Conservation (phyloP, 2,329 filamentous ascomycete genomes). For the Ambrosiella beaveri region DNA sequence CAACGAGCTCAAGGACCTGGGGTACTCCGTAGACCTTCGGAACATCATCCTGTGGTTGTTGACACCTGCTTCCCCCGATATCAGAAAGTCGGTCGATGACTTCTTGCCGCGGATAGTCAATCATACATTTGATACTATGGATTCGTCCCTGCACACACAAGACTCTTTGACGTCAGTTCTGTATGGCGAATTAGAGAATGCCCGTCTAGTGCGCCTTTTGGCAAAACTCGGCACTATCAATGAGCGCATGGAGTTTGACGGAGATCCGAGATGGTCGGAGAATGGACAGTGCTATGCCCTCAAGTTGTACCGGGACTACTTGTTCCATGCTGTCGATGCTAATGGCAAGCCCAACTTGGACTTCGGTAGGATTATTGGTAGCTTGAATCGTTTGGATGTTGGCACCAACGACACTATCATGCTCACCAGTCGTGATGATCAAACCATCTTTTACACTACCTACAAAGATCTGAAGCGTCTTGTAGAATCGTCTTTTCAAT, state of each 20-base stretch:
- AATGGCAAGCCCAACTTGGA: conserved; percentile 71
- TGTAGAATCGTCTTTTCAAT: conserved; percentile 37
- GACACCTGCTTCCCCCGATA: conserved; percentile 37
- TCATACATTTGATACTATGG: conserved; percentile 58
- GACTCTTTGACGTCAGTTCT: conserved; percentile 60
- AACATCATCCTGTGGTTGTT: conserved; percentile 73
- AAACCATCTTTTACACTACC: conserved; percentile 72
- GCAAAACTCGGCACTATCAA: conserved; percentile 75
- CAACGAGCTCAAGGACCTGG: conserved; percentile 58
- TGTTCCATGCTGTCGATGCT: conserved; percentile 87
- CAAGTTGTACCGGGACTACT: conserved; percentile 90
- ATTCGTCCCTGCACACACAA: conserved; percentile 60
- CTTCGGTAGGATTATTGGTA: conserved; percentile 70
- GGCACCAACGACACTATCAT: conserved; percentile 74
- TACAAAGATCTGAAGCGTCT: conserved; percentile 75
- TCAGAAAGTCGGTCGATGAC: conserved; percentile 56
- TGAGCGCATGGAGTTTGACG: conserved; percentile 72
- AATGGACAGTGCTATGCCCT: conserved; percentile 83
- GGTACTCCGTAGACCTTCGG: conserved; percentile 62
- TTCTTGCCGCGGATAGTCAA: conserved; percentile 64
- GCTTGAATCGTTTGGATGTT: conserved; percentile 82
- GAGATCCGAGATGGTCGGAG: conserved; percentile 69
- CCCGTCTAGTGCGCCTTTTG: conserved; percentile 61
- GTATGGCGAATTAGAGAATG: conserved; percentile 74
- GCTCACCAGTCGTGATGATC: conserved; percentile 75